phyloP scores from a whole-genome alignment of 2,329 filamentous ascomycete genomes.

The Pleochaeta shiraiana region DNA sequence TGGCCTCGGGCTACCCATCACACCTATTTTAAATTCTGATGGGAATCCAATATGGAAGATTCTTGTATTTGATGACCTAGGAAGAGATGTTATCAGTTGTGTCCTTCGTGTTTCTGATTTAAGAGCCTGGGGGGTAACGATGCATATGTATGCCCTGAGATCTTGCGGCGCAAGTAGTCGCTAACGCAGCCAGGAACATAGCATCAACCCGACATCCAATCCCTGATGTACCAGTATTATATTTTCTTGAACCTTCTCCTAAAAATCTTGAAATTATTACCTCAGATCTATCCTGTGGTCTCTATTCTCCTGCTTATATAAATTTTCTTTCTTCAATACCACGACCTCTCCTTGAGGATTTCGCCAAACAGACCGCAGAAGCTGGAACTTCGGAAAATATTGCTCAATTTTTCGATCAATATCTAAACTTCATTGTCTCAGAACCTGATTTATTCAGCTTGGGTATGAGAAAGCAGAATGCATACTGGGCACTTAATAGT shows the following conservation, averaged over 20 bases:
- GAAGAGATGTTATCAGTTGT: slow-evolving; percentile 90
- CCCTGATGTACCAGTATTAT: slow-evolving; percentile 88
- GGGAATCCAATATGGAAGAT: slow-evolving; percentile 97
- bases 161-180: slow-evolving; percentile 5
- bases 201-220: slow-evolving; percentile 67
- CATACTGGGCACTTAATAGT: slow-evolving; percentile 94
- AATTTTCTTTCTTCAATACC: slow-evolving; percentile 95
- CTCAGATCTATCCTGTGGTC: slow-evolving; percentile 59
- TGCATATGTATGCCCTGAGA: slow-evolving; percentile 50
- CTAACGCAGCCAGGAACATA: slow-evolving; percentile 42
- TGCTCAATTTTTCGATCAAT: slow-evolving; percentile 86
- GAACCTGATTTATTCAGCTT: slow-evolving; percentile 92
- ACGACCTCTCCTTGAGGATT: slow-evolving; percentile 78
- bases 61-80: slow-evolving; percentile 78
- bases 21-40: slow-evolving; percentile 66
- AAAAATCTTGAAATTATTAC: slow-evolving; percentile 69
- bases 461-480: slow-evolving; percentile 73
- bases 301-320: slow-evolving; percentile 88
- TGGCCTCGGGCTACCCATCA: slow-evolving; percentile 42
- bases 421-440: slow-evolving; percentile 90
- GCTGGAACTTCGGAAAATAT: slow-evolving; percentile 76
- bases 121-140: slow-evolving; percentile 82
- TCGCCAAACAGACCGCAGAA: slow-evolving; percentile 68
- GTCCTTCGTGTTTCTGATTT: slow-evolving; percentile 87
- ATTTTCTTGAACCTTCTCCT: slow-evolving; percentile 75